Base-by-base conservation (phyloP, 23 red algal genomes). In the Agarophyton chilense region DNA sequence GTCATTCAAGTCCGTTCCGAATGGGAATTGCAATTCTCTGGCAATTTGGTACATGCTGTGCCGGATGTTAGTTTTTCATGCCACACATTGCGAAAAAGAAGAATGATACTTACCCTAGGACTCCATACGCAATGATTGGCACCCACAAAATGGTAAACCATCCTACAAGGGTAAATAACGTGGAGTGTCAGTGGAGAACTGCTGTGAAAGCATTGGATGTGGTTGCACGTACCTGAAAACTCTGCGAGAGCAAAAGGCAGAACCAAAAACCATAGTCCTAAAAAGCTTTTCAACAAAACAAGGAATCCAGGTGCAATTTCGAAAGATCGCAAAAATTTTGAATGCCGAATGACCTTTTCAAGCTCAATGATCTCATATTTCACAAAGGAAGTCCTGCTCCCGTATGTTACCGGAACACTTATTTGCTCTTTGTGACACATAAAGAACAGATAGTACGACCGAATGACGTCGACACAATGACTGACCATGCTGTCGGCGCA, bases 71-170 rank as follows among this genome's bases (percentile, higher is more conserved):
- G 40, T 74, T 7, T 47, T 6, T 24, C 29, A 43, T 10, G 1
- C 29, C 6, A 4, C 6, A 2, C 2, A 24, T 39, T 24, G 17
- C 7, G 68, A 74, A 49, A 25, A 1, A 34, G 18, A 21, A 55
- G 14, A n/a, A n/a, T n/a, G n/a, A n/a, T 34, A 65, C 79, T 83
- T 58, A 83, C 79, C 82, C 82, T 11, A 87, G 24, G 1, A 87
- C 64, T 31, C 82, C 82, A 39, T 87, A 87, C 5, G 62, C 82
- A 18, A 87, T 87, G 36, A 87, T 87, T 35, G 82, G 51, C 16
- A 87, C 64, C 82, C 82, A 87, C 32, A 87, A 56, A 19, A 87
- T 87, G 9, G 82, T 87, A 18, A 87, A 87, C 82, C 82, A 87
- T 33, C 82, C 82, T 72, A 25, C 31, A 13, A 13, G 1, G 14